Conservation (phyloP, 2,329 filamentous ascomycete genomes). For the Calonectria hongkongensis region DNA sequence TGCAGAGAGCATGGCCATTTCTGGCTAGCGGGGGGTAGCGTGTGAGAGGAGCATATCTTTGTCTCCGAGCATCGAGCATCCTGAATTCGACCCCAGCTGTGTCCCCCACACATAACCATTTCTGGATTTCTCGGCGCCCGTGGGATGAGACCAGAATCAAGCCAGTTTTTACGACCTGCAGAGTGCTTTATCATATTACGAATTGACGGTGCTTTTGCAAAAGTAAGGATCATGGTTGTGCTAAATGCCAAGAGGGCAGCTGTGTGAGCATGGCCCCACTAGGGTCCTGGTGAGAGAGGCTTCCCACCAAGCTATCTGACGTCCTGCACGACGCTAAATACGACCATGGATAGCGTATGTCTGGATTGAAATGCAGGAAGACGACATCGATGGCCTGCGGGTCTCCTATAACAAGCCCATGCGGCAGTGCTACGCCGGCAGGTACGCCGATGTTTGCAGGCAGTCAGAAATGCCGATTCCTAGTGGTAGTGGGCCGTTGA, state of each 20-base stretch:
- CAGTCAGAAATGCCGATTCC: not conserved
- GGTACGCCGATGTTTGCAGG: not conserved
- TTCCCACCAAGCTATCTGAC: not conserved
- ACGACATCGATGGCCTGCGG: not conserved
- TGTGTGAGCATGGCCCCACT: not conserved
- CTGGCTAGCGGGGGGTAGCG: not conserved
- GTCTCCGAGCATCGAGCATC: not conserved
- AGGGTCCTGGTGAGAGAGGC: not conserved
- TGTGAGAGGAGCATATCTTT: not conserved
- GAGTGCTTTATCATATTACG: not conserved
- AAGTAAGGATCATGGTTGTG: not conserved
- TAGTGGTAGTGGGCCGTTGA: too few relatives aligned
- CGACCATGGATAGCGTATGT: not conserved
- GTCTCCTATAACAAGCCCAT: not conserved
- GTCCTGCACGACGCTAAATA: conserved; percentile 4
- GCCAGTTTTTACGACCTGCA: not conserved
- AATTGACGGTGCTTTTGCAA: not conserved
- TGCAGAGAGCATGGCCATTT: not conserved
- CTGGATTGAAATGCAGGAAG: not conserved
- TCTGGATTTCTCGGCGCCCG: not conserved
- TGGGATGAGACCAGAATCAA: not conserved
- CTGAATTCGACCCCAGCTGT: not conserved
- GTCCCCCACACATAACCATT: not conserved
- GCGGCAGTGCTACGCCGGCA: not conserved
- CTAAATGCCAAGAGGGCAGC: not conserved